Percentiles rank a stretch among this genome's conserved stretches.
phyloP scores from a whole-genome alignment of 1,284 basidiomycete species.

The Cryptococcus depauperatus region DNA sequence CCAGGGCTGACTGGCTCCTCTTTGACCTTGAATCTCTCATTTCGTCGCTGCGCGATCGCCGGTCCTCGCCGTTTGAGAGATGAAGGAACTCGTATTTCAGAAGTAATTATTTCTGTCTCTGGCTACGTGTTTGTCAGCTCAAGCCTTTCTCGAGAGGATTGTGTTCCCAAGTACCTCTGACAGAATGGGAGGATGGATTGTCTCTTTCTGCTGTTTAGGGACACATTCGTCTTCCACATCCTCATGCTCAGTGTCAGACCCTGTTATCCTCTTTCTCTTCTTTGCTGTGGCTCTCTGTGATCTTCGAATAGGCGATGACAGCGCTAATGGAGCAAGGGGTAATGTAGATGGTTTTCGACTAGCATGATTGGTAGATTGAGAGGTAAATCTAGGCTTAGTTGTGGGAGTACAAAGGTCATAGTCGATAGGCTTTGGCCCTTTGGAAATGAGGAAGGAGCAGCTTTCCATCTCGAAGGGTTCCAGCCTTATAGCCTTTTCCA shows the following conservation, averaged over 20 bases:
- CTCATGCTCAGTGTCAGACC: slow-evolving; percentile 4
- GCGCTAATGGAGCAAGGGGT: not conserved
- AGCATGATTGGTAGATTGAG: not conserved
- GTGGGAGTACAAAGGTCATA: no score
- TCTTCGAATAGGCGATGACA: slow-evolving; percentile 6
- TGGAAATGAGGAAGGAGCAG: not conserved
- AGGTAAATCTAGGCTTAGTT: not conserved
- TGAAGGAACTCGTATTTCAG: not conserved
- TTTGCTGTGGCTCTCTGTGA: slow-evolving; percentile 9
- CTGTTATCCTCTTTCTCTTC: slow-evolving; percentile 13
- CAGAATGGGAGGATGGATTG: not conserved
- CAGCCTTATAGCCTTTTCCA: not conserved
- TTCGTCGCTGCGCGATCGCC: not conserved
- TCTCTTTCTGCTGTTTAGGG: not conserved
- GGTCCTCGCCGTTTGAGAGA: slow-evolving; percentile 1
- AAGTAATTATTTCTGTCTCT: not conserved
- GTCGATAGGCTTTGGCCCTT: no score
- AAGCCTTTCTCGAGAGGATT: no score
- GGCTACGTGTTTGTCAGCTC: not conserved
- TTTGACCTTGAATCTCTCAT: slow-evolving; percentile 10
- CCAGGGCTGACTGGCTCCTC: slow-evolving; percentile 13
- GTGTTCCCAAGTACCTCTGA: no score
- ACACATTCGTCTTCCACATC: not conserved
- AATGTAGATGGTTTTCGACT: not conserved
- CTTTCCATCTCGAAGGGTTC: not conserved